Evolutionary conservation across 371 early-diverging fungal genomes (phyloP).

Genomic region (Smittium culicis): DNA sequence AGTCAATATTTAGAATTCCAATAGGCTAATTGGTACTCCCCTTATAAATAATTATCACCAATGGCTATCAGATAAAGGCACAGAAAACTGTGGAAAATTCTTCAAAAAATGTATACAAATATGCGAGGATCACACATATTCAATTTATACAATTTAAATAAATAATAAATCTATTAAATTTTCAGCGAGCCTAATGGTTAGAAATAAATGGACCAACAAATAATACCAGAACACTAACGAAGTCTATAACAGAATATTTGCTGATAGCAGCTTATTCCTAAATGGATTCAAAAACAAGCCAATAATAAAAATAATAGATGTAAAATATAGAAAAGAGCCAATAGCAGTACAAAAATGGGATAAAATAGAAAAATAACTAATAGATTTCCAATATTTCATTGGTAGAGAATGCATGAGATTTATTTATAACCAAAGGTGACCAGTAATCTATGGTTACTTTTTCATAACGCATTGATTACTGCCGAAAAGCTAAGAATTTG

Average conservation of each 20-base stretch:
- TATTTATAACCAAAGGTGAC: not conserved
- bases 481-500: not conserved
- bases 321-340: not conserved
- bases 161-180: not conserved
- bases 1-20: not conserved
- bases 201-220: not conserved
- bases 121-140: not conserved
- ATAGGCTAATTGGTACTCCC: not conserved
- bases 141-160: not conserved
- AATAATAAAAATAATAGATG: not conserved
- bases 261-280: not conserved
- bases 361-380: not conserved
- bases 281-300: not conserved
- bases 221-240: not conserved
- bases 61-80: not conserved
- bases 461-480: not conserved
- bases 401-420: not conserved
- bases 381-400: not conserved
- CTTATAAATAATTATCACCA: not conserved
- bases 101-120: not conserved
- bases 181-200: not conserved
- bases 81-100: not conserved
- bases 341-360: not conserved
- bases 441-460: not conserved
- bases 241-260: not conserved